A percentile compares a stretch with the other conserved stretches of the same genome.
phyloP scores from a whole-genome alignment of 345 rosid genomes.

The Corchorus olitorius region DNA sequence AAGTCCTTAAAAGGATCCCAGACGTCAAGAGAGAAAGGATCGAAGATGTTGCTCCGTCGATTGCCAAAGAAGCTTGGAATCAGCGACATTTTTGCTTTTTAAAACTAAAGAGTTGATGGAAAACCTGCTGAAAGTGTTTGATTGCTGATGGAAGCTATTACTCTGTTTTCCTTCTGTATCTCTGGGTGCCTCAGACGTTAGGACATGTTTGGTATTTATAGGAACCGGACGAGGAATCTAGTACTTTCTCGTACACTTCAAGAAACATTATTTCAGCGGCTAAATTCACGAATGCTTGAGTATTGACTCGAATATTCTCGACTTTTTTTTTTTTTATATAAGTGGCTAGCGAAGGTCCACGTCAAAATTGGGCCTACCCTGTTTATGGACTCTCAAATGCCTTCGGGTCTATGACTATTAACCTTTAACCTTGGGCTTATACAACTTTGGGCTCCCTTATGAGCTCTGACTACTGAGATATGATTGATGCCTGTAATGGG shows the following conservation, averaged over 20 bases:
- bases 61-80: neutral
- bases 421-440: too few relatives aligned
- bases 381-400: conserved; percentile 20
- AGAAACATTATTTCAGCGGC: neutral
- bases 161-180: neutral
- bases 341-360: too few relatives aligned
- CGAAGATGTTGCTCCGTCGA: too few relatives aligned
- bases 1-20: conserved; percentile 15
- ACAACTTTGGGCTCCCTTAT: conserved; percentile 28
- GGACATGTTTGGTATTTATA: neutral
- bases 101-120: too few relatives aligned
- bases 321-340: too few relatives aligned
- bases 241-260: neutral
- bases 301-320: too few relatives aligned
- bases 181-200: neutral
- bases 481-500: neutral
- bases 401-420: conserved; percentile 32
- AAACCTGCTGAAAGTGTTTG: neutral
- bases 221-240: neutral
- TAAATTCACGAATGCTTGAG: too few relatives aligned
- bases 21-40: neutral
- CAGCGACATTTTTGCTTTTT: neutral
- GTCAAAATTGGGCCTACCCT: too few relatives aligned
- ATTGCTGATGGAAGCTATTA: neutral
- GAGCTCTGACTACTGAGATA: neutral